Conservation (phyloP, 306 rosid genomes). For the Argentina anserina region DNA sequence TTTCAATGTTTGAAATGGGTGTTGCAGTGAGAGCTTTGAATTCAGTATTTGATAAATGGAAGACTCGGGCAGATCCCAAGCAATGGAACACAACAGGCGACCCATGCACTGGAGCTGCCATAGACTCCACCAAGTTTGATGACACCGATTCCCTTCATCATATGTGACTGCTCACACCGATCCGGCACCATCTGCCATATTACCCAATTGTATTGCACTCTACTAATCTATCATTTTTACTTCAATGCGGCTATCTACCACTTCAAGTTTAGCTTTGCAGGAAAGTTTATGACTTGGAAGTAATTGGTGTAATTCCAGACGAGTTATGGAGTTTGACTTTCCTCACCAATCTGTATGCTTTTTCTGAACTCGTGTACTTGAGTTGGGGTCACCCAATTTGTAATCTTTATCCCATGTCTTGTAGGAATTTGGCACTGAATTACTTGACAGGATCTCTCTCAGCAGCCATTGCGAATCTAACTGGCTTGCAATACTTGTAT, state of each 20-base stretch:
- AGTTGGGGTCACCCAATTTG: constrained; percentile 1
- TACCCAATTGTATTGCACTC: constrained; percentile 36
- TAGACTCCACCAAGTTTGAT: constrained; percentile 22
- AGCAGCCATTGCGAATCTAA: constrained; percentile 55
- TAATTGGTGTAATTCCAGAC: constrained; percentile 55
- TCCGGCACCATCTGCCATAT: constrained; percentile 48
- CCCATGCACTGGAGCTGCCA: constrained; percentile 62
- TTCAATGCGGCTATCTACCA: neutral
- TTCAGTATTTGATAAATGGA: constrained; percentile 57
- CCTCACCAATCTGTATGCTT: constrained; percentile 63
- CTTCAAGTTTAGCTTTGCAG: constrained; percentile 29
- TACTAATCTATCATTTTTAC: neutral
- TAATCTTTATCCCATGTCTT: constrained; percentile 11
- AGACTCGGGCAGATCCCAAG: constrained; percentile 14
- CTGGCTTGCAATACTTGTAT: constrained; percentile 67
- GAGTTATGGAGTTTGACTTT: constrained; percentile 69
- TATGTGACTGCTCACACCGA: constrained; percentile 48
- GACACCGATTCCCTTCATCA: constrained; percentile 37
- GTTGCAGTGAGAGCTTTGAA: constrained; percentile 55
- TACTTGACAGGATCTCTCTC: constrained; percentile 61
- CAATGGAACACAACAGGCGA: constrained; percentile 72
- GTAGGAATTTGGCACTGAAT: constrained; percentile 58
- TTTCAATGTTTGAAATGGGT: neutral
- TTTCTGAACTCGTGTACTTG: neutral
- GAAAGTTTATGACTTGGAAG: constrained; percentile 42